Percentiles rank a stretch among this genome's conserved stretches.
These are phyloP conservation scores for Trypanosomatidae sp. DNA, from an alignment of 208 protist species.

Conservation along the genomic window DNA sequence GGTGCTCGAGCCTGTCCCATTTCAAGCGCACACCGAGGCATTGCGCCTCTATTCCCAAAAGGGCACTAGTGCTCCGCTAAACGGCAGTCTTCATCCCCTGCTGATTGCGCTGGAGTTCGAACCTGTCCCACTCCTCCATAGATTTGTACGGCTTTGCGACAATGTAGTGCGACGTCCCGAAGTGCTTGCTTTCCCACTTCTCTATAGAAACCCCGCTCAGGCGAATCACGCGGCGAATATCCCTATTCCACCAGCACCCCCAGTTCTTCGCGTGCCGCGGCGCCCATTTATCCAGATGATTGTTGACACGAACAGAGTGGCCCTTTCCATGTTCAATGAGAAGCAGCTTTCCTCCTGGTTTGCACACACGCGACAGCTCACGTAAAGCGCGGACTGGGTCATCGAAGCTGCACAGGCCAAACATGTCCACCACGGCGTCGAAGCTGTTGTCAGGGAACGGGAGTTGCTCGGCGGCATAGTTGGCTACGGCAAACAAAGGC, in stretches of 20 bases:
- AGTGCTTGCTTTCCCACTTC: conserved; percentile 77
- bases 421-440: conserved; percentile 91
- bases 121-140: conserved; percentile 69
- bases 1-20: neutral
- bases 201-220: conserved; percentile 66
- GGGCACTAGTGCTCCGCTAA: neutral
- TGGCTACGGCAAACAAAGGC: conserved; percentile 68
- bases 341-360: conserved; percentile 82
- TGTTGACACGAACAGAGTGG: conserved; percentile 63
- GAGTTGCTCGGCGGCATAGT: conserved; percentile 81
- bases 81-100: conserved; percentile 10
- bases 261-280: conserved; percentile 79
- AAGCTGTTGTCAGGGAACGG: conserved; percentile 89
- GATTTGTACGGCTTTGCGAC: conserved; percentile 81
- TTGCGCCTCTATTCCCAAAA: neutral
- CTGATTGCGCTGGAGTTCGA: conserved; percentile 19
- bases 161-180: conserved; percentile 89
- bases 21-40: neutral
- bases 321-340: conserved; percentile 89
- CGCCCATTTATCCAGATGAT: conserved; percentile 85
- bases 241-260: conserved; percentile 92
- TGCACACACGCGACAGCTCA: conserved; percentile 91
- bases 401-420: conserved; percentile 91
- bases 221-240: conserved; percentile 74
- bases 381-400: conserved; percentile 85